Evolutionary conservation across 371 early-diverging fungal genomes (phyloP), one percentile per base, ranked within the genome.

Genomic region (Mortierella sp.): DNA sequence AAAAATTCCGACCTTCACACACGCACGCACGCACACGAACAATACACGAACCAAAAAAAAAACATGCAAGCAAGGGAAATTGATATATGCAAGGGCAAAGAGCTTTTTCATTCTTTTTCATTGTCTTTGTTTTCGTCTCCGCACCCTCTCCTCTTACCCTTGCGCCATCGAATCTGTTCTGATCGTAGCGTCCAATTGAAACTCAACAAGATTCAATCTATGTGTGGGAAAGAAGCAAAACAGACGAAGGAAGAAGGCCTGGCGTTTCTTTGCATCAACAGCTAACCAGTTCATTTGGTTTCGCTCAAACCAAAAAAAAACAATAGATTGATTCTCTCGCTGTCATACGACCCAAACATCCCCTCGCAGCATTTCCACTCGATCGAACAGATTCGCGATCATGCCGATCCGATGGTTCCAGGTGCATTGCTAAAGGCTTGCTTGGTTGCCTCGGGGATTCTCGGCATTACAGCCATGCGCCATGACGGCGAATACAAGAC

Each of bases 371-470:
- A 77, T 31, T 77, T 72, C 24, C 77, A 78, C 26, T 77, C 81
- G 5, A 51, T 76, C n/a, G 80, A 83, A 37, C 80, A 87, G 26
- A 75, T 87, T 64, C 75, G 78, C 8, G 82, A 87, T 51, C 78
- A 87, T 67, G 77, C 79, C n/a, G 87, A 87, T 40, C 87, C 87
- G 21, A 48, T 74, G 34, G 77, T 75, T 8, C 87, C 83, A 0
- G 72, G 81, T 26, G 84, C 87, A 16, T 64, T 87, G 37, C 74
- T 83, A 43, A 87, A 87, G 71, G 87, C 87, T 14, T 87, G 82
- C 53, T 72, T 87, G 26, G 87, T 87, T 0, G 82, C 77, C 6
- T 76, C 82, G 16, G 87, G 87, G 1, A 82, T 82, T 61, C 28
- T 87, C 48, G 82, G 82, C 3, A 72, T 82, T 67, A 79, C 83